These are phyloP conservation scores for Dimargaris verticillata DNA, from an alignment of 192 early-diverging fungal species.

Conservation along the genomic window DNA sequence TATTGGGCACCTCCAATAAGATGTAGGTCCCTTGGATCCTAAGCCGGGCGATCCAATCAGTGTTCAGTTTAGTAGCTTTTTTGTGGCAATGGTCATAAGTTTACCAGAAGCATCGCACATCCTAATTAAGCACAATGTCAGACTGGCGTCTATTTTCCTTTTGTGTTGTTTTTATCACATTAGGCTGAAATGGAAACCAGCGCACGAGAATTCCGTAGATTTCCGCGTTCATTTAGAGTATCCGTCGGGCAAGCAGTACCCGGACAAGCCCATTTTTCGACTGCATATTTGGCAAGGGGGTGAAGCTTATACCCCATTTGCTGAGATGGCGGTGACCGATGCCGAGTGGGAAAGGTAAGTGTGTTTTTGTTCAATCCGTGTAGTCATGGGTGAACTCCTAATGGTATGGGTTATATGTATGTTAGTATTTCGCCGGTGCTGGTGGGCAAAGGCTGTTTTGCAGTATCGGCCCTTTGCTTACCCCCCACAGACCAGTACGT, in stretches of 20 bases:
- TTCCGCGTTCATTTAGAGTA: constrained; percentile 34
- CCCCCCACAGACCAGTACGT: too few relatives aligned
- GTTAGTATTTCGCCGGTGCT: too few relatives aligned
- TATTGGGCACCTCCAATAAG: constrained; percentile 42
- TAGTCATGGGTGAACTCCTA: too few relatives aligned
- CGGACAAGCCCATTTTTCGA: constrained; percentile 24
- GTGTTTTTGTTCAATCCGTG: background rate
- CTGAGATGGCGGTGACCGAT: constrained; percentile 32
- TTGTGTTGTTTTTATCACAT: background rate
- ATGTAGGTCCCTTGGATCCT: constrained; percentile 28
- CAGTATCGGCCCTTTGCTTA: too few relatives aligned
- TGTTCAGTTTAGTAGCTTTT: too few relatives aligned
- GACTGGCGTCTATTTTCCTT: too few relatives aligned
- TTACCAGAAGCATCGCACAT: too few relatives aligned
- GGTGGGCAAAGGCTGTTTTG: too few relatives aligned
- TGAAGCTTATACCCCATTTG: constrained; percentile 25
- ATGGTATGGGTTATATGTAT: too few relatives aligned
- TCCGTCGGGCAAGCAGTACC: constrained; percentile 13
- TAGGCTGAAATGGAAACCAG: constrained; percentile 79
- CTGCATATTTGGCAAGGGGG: constrained; percentile 34
- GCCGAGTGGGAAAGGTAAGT: constrained; percentile 29
- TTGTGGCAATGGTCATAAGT: too few relatives aligned
- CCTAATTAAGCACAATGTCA: too few relatives aligned
- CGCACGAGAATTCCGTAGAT: constrained; percentile 65
- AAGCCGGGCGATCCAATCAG: too few relatives aligned